These are phyloP conservation scores for Yamadazyma kanchanaburiensis DNA, from an alignment of 1,139 yeast genomes.

Conservation along the genomic window DNA sequence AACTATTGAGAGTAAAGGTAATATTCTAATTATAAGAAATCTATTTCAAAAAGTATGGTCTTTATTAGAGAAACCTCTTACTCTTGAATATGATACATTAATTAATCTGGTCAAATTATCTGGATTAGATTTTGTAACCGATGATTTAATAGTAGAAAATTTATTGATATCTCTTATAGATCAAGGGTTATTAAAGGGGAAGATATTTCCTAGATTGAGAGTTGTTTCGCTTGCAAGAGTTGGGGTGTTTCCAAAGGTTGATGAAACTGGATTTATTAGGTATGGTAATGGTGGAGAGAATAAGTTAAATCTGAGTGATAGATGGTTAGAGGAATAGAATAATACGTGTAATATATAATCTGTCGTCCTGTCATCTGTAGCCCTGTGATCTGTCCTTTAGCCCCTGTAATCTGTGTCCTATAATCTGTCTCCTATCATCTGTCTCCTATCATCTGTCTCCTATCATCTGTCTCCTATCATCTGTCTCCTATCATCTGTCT, in stretches of 20 bases:
- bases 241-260: conserved; percentile 48
- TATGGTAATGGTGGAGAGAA: conserved; percentile 19
- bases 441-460: too few species aligned
- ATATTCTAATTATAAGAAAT: conserved; percentile 46
- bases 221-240: conserved; percentile 47
- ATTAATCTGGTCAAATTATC: conserved; percentile 17
- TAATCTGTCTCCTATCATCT: too few species aligned
- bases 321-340: conserved; percentile 9
- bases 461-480: too few species aligned
- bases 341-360: too few species aligned
- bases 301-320: conserved; percentile 9
- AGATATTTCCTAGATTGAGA: conserved; percentile 42
- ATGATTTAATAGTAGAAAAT: conserved; percentile 42
- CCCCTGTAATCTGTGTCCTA: too few species aligned
- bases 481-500: too few species aligned
- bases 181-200: conserved; percentile 52
- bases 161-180: conserved; percentile 48
- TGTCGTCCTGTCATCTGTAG: too few species aligned
- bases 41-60: conserved; percentile 36
- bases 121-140: conserved; percentile 15
- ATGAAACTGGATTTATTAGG: conserved; percentile 26
- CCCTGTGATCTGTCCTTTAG: too few species aligned
- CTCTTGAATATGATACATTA: conserved; percentile 28
- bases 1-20: conserved; percentile 24
- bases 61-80: conserved; percentile 21